phyloP scores from a whole-genome alignment of 768 basidiomycete species.

The Kwoniella dejecticola region DNA sequence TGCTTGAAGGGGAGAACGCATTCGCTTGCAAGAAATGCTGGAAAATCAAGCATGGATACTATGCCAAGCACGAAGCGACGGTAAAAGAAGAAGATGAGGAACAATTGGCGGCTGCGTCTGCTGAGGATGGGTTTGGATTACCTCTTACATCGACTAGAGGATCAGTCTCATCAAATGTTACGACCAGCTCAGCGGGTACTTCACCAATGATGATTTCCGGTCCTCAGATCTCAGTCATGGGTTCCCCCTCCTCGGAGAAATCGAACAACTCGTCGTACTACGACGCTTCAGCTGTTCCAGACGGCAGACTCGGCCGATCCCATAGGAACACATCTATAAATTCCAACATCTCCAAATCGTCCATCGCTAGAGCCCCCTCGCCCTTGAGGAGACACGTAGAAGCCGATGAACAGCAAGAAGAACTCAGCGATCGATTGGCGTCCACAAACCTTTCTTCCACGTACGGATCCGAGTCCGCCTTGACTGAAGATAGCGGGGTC shows the following conservation, averaged over 20 bases:
- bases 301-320: constrained; percentile 1
- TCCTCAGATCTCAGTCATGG: constrained; percentile 9
- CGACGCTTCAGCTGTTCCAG: background rate
- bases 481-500: constrained; percentile 3
- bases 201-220: constrained; percentile 1
- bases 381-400: constrained; percentile 36
- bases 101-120: constrained; percentile 13
- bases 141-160: constrained; percentile 2
- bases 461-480: constrained; percentile 2
- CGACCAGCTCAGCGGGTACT: background rate
- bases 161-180: constrained; percentile 1
- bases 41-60: constrained; percentile 70
- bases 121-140: constrained; percentile 6
- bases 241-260: constrained; percentile 5
- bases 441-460: constrained; percentile 7
- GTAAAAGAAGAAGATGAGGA: constrained; percentile 48
- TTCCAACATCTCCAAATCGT: constrained; percentile 3
- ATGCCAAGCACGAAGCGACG: constrained; percentile 50
- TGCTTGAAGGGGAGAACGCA: constrained; percentile 89
- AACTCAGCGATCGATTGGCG: background rate
- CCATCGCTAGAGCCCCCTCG: constrained; percentile 33
- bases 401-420: constrained; percentile 10
- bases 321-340: constrained; percentile 8
- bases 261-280: background rate
- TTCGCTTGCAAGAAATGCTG: constrained; percentile 92